Evolutionary conservation across 2,329 filamentous ascomycete genomes (phyloP), one percentile per base, ranked within the genome.

Genomic region (Claviceps sorghi): DNA sequence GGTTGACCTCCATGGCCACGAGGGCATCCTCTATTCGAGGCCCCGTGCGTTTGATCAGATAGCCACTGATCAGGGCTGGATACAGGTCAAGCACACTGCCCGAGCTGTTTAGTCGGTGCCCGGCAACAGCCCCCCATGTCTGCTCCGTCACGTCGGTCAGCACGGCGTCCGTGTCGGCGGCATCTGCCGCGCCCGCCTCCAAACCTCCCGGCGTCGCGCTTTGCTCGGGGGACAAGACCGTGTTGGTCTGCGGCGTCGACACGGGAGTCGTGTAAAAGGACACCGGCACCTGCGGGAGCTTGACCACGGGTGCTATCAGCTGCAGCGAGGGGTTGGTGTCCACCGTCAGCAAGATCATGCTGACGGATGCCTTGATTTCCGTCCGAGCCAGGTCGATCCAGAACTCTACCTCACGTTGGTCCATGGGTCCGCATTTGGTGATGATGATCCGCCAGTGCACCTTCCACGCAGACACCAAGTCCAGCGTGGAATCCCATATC

Each of bases 381-480:
- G 69, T 67, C 51, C 74, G 72, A 15, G 74, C 75, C 32, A 81
- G 66, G 41, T 69, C 68, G 15, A 71, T 69, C 80, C 79, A 84
- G 48, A 73, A 70, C 8, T 80, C 77, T 13, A 82, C 68, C 64
- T 90, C 86, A 7, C 79, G 74, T 32, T 74, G 70, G 29, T 84
- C 79, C 77, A 88, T 84, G 2, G 77, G 69, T 2, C 83, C 82
- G 48, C 79, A 81, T 64, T 86, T 86, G 36, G 84, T 81, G 54
- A 94, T 77, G 55, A 88, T 81, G 11, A 93, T 70, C 17, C 86
- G 81, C 86, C 87, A 91, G 53, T 83, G 80, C 0, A 90, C 80
- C 59, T 81, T 83, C 65, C 82, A 80, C 17, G 74, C 72, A 0
- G 82, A 78, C 36, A 89, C 79, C 34, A 91, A 76, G n/a, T 84